Base-by-base conservation (phyloP, 2,329 filamentous ascomycete genomes). In the Alternaria gaisen region DNA sequence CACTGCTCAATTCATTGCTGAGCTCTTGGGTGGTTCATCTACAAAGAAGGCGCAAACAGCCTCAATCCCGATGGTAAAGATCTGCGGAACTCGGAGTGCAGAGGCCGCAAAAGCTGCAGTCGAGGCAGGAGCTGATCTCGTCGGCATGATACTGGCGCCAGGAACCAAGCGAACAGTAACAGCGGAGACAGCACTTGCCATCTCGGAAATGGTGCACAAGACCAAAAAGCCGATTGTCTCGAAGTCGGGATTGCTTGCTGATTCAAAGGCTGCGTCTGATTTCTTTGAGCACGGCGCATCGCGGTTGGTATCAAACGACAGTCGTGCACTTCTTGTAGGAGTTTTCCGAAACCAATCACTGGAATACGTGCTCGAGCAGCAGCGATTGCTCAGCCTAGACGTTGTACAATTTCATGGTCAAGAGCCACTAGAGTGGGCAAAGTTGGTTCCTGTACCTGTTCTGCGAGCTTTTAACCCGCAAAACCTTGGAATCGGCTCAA, bases 281-380 rank as follows among this genome's bases (percentile, higher is more conserved):
- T 97, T 89, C 80, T 98, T 96, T 76, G 85, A 86, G 11, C 82
- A 88, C 68, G 82, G 83, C 2, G 74, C 82, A 12, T 72, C 75
- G 26, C 68, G 79, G 30, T 74, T 82, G 10, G 73, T 88, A 22
- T 80, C 80, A 8, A 79, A 83, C 79, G 85, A 75, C 75, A 83
- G 76, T 74, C 87, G 91, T 10, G 90, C 94, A 0, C 85, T 95
- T 3, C 85, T 99, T 0, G 95, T 97, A 5, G 95, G 95, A 58
- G 94, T 99, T 2, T 99, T 99, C 82, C 90, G 92, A 71, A 91
- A 97, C 77, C 94, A 98, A 74, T 88, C 94, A 0, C 83, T 99
- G 10, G 86, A 88, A 36, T 93, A 97, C 69, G 85, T 99, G 7
- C 83, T 98, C 52, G 86, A 89, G 64, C 88, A 94, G 76, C 91